These are phyloP conservation scores for Malus hybrid DNA, from an alignment of 331 rosid species.

Conservation along the genomic window DNA sequence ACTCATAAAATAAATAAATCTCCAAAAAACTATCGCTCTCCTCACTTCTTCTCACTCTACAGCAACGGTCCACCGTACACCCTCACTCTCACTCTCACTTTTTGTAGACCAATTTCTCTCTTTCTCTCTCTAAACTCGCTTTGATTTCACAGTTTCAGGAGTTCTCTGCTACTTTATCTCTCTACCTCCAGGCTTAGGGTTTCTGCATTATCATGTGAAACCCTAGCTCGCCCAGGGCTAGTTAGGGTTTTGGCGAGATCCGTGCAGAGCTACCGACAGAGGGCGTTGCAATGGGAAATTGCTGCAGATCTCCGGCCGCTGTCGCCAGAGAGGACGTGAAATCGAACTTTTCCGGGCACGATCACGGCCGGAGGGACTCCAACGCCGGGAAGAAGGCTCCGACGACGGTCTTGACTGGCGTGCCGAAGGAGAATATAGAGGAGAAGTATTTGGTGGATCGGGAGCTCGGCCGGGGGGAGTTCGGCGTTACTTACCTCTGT, in stretches of 20 bases:
- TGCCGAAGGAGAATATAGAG: slow-evolving; percentile 66
- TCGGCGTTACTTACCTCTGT: slow-evolving; percentile 87
- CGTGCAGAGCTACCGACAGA: background rate
- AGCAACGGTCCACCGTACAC: slow-evolving; percentile 1
- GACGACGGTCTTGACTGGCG: slow-evolving; percentile 54
- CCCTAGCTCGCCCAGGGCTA: slow-evolving; percentile 18
- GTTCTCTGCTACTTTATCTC: background rate
- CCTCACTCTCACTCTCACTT: background rate
- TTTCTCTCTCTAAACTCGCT: slow-evolving; percentile 9
- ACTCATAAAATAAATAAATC: background rate
- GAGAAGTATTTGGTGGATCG: slow-evolving; percentile 85
- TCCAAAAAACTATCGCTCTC: background rate
- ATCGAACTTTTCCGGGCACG: slow-evolving; percentile 63
- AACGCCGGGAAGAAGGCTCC: slow-evolving; percentile 57
- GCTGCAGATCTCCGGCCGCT: slow-evolving; percentile 99
- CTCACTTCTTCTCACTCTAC: background rate
- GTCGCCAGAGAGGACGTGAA: slow-evolving; percentile 97
- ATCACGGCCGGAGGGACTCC: slow-evolving; percentile 61
- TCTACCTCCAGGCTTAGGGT: slow-evolving; percentile 36
- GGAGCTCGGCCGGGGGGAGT: slow-evolving; percentile 97
- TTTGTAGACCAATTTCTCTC: background rate
- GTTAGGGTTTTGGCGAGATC: slow-evolving; percentile 29
- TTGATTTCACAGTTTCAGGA: background rate
- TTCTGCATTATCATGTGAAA: slow-evolving; percentile 68
- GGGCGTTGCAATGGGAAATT: slow-evolving; percentile 68